Evolutionary conservation across 208 protist species (phyloP).

Genomic region (Acanthamoeba lenticulata): DNA sequence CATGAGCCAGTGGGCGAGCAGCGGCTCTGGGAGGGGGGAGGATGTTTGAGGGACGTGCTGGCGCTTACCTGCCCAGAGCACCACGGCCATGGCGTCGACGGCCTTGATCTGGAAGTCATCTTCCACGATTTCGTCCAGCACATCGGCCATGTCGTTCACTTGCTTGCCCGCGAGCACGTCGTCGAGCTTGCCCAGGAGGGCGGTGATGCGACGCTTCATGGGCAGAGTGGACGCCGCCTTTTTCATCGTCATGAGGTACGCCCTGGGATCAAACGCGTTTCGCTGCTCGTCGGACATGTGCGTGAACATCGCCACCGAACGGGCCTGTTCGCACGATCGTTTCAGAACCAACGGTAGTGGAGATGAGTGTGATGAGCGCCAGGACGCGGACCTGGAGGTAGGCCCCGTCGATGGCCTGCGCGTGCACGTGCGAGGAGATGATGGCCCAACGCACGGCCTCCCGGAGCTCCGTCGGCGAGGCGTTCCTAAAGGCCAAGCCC

Average conservation of each 20-base stretch:
- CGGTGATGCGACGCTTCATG: background rate
- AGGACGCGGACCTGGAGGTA: constrained; percentile 3
- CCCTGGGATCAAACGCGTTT: background rate
- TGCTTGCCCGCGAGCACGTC: background rate
- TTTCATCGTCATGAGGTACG: background rate
- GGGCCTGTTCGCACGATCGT: background rate
- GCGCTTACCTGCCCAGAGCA: background rate
- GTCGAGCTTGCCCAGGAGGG: background rate
- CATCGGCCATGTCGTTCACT: background rate
- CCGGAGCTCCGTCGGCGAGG: background rate
- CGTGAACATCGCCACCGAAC: background rate
- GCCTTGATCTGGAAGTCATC: constrained; percentile 27
- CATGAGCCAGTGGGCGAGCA: background rate
- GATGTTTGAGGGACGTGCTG: no score
- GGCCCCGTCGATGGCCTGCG: background rate
- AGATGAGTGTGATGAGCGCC: no score
- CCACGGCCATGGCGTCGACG: background rate
- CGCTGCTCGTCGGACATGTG: background rate
- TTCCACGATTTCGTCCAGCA: background rate
- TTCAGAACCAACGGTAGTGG: no score
- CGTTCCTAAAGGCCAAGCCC: constrained; percentile 3
- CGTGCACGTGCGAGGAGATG: background rate
- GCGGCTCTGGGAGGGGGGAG: background rate
- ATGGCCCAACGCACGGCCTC: background rate
- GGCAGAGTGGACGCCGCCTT: background rate